These are phyloP conservation scores for Adansonia rubrostipa DNA, from an alignment of 441 rosid species.

Conservation along the genomic window DNA sequence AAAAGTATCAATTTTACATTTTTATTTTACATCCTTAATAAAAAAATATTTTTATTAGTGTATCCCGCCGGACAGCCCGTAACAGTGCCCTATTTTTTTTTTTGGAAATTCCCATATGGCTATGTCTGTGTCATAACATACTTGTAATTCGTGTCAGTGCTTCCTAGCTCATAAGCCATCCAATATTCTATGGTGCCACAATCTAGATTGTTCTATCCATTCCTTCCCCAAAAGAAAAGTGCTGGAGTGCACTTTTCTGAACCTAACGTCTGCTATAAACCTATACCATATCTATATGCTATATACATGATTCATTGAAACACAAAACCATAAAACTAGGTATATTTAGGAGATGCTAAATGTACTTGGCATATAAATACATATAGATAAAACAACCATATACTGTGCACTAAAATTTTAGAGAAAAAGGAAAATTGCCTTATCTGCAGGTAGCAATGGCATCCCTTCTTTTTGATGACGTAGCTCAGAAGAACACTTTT, in stretches of 20 bases:
- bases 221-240: conserved; percentile 17
- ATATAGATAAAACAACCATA: conserved; percentile 1
- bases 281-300: not conserved
- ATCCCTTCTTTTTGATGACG: conserved; percentile 38
- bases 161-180: not conserved
- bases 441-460: conserved; percentile 29
- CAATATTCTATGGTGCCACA: not conserved
- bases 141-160: not conserved
- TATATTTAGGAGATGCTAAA: not conserved
- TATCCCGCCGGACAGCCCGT: not conserved
- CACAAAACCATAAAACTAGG: not conserved
- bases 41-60: not conserved
- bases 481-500: conserved; percentile 75
- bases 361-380: not conserved
- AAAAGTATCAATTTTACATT: conserved; percentile 5
- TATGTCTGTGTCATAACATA: not conserved
- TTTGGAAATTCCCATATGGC: not conserved
- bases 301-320: conserved; percentile 7
- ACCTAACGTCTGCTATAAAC: conserved; percentile 7
- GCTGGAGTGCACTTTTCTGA: conserved; percentile 20
- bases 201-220: conserved; percentile 7
- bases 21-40: not conserved
- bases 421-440: conserved; percentile 38
- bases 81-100: not conserved
- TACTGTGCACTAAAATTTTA: not conserved